These are phyloP conservation scores for Starmerella apis DNA, from an alignment of 805 yeast genomes.

Conservation along the genomic window DNA sequence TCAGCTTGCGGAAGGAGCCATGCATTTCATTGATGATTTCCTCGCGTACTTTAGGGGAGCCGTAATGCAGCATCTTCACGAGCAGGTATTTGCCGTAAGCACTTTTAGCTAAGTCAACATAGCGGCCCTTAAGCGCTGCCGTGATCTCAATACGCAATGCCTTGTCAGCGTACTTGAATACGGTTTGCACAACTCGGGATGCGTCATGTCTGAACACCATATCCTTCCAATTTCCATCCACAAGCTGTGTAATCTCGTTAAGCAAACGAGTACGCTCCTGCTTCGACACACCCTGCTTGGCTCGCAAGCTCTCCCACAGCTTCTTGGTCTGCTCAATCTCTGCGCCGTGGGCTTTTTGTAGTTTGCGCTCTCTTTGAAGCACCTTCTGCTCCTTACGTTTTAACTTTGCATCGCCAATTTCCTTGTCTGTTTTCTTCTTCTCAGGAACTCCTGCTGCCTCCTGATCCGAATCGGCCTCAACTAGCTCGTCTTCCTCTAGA, in stretches of 20 bases:
- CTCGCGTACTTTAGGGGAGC: constrained; percentile 69
- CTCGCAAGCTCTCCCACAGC: constrained; percentile 86
- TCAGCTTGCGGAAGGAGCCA: constrained; percentile 79
- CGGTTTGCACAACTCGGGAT: constrained; percentile 88
- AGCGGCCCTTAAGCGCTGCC: constrained; percentile 58
- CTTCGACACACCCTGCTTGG: constrained; percentile 63
- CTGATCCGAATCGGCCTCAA: constrained; percentile 13
- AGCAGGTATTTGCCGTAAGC: constrained; percentile 88
- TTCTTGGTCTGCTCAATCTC: constrained; percentile 76
- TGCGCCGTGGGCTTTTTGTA: constrained; percentile 75
- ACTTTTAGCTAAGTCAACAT: constrained; percentile 74
- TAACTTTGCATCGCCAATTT: constrained; percentile 43
- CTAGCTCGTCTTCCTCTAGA: constrained; percentile 22
- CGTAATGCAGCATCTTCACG: constrained; percentile 84
- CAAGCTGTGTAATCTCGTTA: constrained; percentile 72
- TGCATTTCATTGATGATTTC: constrained; percentile 72
- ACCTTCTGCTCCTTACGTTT: constrained; percentile 77
- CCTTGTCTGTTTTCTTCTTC: neutral
- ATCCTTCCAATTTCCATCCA: constrained; percentile 60
- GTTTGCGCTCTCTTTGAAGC: constrained; percentile 67
- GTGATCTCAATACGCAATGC: constrained; percentile 67
- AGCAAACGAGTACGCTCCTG: constrained; percentile 60
- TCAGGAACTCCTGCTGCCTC: constrained; percentile 8
- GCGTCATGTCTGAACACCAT: constrained; percentile 93
- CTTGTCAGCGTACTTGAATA: constrained; percentile 73